Evolutionary conservation across 345 rosid species (phyloP), one percentile per base, ranked within the genome.

Genomic region (Euclidium syriacum): DNA sequence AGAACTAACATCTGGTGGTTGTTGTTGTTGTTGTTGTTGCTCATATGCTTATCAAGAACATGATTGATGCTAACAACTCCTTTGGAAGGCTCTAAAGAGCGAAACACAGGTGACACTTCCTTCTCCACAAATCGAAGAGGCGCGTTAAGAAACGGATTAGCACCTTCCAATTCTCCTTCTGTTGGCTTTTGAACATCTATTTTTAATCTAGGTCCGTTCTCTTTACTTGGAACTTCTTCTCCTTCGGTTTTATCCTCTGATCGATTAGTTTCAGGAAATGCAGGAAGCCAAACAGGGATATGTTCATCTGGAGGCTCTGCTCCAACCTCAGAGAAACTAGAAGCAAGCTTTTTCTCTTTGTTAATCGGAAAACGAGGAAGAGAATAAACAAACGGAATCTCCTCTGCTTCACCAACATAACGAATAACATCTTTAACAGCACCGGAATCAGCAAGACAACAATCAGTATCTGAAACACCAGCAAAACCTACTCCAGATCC

Each of bases 221-320:
- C 78, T 41, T 44, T 68, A 30, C 61, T 66, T 6, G 43, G 72
- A 49, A 49, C 77, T 30, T 66, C 77, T 30, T 66, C 68, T 39
- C n/a, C 67, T 27, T 76, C 78, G 53, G 26, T 47, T 68, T 44
- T 70, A 50, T 44, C 64, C 34, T 67, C 70, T 48, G 65, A 57
- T 19, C 10, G 77, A 67, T 62, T 42, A 56, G 85, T 76, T 72
- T 70, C 80, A 3, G 96, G 95, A 62, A 88, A 86, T 34, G 75
- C 76, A 51, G 89, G 94, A 72, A 91, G 72, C 96, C 98, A 91
- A 69, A 53, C 64, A 3, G 98, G 96, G 48, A 89, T 86, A 44
- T 91, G 86, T 42, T 82, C 82, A 40, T 38, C 73, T 30, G 85
- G 88, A 77, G 90, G 85, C 64, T 81, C 90, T 71, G 48, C 77